phyloP scores from a whole-genome alignment of 2,329 filamentous ascomycete genomes.

The Pseudogymnoascus sp. region DNA sequence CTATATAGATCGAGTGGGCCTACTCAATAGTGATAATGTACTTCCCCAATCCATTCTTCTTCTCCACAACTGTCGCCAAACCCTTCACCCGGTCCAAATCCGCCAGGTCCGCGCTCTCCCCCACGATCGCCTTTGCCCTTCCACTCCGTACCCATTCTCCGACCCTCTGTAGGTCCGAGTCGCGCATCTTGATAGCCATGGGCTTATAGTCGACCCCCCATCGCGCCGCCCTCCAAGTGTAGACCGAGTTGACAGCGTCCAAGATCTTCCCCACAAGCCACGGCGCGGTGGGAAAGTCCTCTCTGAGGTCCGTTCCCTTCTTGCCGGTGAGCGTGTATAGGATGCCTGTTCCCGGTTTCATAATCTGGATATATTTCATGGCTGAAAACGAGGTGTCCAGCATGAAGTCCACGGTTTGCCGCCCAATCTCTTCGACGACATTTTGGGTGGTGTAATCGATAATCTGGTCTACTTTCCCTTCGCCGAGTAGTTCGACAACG shows the following conservation, averaged over 20 bases:
- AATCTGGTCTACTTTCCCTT: conserved; percentile 33
- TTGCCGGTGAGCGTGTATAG: background rate
- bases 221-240: background rate
- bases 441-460: conserved; percentile 35
- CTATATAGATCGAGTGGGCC: background rate
- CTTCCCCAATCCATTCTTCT: background rate
- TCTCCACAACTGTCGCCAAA: background rate
- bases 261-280: background rate
- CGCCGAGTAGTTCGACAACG: conserved; percentile 32
- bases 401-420: conserved; percentile 35
- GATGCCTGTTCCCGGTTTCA: conserved; percentile 21
- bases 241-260: background rate
- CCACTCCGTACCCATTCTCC: background rate
- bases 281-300: background rate
- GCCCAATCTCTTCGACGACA: conserved; percentile 26
- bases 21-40: background rate
- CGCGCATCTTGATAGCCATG: background rate
- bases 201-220: background rate
- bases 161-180: background rate
- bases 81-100: background rate
- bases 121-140: background rate
- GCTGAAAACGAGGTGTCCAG: conserved; percentile 35
- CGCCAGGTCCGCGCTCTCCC: background rate
- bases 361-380: conserved; percentile 30
- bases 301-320: background rate